A percentile compares a stretch with the other conserved stretches of the same genome.
Conservation (phyloP, 768 basidiomycete genomes). For the Mycena kentingensis region DNA sequence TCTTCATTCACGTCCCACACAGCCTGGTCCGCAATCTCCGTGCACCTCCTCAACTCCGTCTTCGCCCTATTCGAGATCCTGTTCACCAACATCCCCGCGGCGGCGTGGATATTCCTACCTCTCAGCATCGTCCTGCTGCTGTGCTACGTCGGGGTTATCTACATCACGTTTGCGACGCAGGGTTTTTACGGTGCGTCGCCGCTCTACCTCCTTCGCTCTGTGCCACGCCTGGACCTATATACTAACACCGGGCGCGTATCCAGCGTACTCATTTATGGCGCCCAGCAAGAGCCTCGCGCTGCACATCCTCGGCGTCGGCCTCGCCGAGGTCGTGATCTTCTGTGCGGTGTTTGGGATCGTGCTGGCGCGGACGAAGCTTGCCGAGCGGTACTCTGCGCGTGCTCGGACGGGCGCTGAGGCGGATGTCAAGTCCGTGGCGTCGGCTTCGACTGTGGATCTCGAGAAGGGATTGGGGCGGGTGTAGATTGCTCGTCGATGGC, state of each 20-base stretch:
- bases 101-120: slow-evolving; percentile 41
- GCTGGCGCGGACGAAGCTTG: slow-evolving; percentile 32
- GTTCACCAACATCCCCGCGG: slow-evolving; percentile 38
- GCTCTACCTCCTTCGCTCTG: background rate
- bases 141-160: slow-evolving; percentile 49
- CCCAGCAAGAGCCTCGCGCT: slow-evolving; percentile 39
- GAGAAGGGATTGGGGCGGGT: no score
- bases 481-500: no score
- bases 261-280: slow-evolving; percentile 52
- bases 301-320: slow-evolving; percentile 46
- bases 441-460: background rate
- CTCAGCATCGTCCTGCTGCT: slow-evolving; percentile 41
- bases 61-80: slow-evolving; percentile 50
- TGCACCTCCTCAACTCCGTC: slow-evolving; percentile 45
- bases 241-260: background rate
- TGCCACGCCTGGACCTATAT: background rate
- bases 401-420: background rate
- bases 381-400: slow-evolving; percentile 8
- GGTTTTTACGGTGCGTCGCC: slow-evolving; percentile 48
- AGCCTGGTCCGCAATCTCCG: slow-evolving; percentile 49
- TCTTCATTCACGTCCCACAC: background rate
- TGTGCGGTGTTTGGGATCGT: slow-evolving; percentile 35
- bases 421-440: background rate
- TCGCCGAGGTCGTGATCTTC: slow-evolving; percentile 44
- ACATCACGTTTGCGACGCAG: slow-evolving; percentile 49